Conservation (phyloP, 257 asterid genomes). For the Solanum rostratum region DNA sequence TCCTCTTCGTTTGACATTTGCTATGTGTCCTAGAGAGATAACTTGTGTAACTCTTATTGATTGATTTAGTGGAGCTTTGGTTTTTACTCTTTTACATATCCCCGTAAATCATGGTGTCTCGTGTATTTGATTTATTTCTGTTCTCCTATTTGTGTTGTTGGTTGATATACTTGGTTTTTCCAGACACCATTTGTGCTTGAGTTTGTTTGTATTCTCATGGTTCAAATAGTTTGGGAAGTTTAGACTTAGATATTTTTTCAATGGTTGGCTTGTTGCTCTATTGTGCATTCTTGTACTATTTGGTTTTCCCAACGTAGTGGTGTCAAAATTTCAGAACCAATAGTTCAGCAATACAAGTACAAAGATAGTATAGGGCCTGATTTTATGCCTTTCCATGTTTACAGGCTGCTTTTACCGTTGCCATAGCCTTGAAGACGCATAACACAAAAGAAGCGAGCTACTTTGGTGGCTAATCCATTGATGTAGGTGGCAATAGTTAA, state of each 20-base stretch:
- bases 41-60: background rate
- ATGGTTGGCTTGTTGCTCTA: no score
- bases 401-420: background rate
- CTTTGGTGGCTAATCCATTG: background rate
- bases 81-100: background rate
- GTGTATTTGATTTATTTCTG: no score
- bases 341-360: background rate
- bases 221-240: background rate
- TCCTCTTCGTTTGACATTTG: background rate
- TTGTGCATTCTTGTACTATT: no score
- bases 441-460: background rate
- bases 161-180: background rate
- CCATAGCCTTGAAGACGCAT: background rate
- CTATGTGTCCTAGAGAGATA: background rate
- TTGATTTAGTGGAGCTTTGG: background rate
- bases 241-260: no score
- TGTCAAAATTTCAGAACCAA: background rate
- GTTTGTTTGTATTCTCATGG: background rate
- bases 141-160: background rate
- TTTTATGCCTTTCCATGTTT: background rate
- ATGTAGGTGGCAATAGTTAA: background rate
- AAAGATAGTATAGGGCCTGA: background rate
- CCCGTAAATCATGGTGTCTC: background rate
- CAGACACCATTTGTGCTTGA: background rate
- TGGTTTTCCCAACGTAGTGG: background rate